Base-by-base conservation (phyloP, 2,329 filamentous ascomycete genomes). In the Orbilia quercus region DNA sequence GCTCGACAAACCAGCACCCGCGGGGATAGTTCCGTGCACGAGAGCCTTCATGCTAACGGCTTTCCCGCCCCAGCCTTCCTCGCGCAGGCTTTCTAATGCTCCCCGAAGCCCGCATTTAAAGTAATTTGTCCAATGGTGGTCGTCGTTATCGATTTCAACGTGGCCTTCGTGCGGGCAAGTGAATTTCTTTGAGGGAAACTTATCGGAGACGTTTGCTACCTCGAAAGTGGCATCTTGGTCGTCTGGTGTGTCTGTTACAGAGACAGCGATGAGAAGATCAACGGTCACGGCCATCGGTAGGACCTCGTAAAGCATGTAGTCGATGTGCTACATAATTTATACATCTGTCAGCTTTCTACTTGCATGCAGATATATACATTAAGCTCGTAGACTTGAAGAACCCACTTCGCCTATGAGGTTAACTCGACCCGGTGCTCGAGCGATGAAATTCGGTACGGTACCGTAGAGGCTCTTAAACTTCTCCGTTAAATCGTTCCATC, bases 81-180 rank as follows among this genome's bases (percentile, higher is more conserved):
- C 87, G 79, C 87, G 85, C 75, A 99, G 83, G 70, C 96, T 84
- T 77, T 91, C 87, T 64, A 96, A 82, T 0, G 94, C 94, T 28
- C 93, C 95, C 36, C 87, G 84, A 54, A 98, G 84, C 0, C 95
- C 95, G 60, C 92, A 91, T 83, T 95, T 96, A 87, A 99, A 98
- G 84, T 99, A 99, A 81, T 98, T 99, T 67, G 92, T 91, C 95
- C 95, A 99, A 82, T 97, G 92, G 76, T 96, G 90, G 77, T 90
- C 86, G 16, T 88, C 88, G 6, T 91, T 86, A 80, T 98, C 92
- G 78, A 99, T 96, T 20, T 90, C 86, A n/a, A 94, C 85, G 9
- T 85, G 82, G 44, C 84, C 83, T 75, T 85, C 83, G 28, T 82
- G 79, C 1, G 90, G 86, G 7, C 97, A 85, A 48, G 88, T 85